Evolutionary conservation across 2,329 filamentous ascomycete species (phyloP).

Genomic region (Microascus cirrosus): DNA sequence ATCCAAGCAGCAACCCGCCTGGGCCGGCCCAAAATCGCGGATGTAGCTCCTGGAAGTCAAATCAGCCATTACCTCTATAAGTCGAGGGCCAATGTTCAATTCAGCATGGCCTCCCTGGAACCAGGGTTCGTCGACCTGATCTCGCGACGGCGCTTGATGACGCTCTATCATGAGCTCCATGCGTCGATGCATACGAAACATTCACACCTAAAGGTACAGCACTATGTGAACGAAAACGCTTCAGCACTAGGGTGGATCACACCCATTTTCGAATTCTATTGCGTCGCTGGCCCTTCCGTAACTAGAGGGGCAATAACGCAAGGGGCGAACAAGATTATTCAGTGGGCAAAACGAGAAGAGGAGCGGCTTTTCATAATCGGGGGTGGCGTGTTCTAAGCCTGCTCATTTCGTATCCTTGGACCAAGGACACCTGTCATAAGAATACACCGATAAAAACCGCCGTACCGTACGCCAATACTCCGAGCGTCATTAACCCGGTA

Average conservation of each 20-base stretch:
- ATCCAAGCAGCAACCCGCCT: slow-evolving; percentile 61
- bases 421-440: not conserved
- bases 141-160: slow-evolving; percentile 62
- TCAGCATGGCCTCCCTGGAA: slow-evolving; percentile 75
- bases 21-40: slow-evolving; percentile 60
- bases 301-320: slow-evolving; percentile 60
- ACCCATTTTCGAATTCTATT: slow-evolving; percentile 86
- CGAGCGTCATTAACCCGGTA: not conserved
- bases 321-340: slow-evolving; percentile 77
- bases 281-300: slow-evolving; percentile 70
- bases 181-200: slow-evolving; percentile 75
- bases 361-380: slow-evolving; percentile 94
- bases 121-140: slow-evolving; percentile 52
- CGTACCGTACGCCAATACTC: not conserved
- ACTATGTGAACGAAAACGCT: slow-evolving; percentile 62
- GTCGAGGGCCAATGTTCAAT: slow-evolving; percentile 88
- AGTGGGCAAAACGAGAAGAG: slow-evolving; percentile 87
- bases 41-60: slow-evolving; percentile 70
- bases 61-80: slow-evolving; percentile 94
- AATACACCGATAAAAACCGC: not conserved
- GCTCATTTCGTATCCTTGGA: slow-evolving; percentile 60
- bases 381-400: slow-evolving; percentile 20
- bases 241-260: slow-evolving; percentile 86
- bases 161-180: slow-evolving; percentile 77
- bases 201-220: slow-evolving; percentile 75